Conservation (phyloP, 805 yeast species). For the Dipodascus geniculatus region DNA sequence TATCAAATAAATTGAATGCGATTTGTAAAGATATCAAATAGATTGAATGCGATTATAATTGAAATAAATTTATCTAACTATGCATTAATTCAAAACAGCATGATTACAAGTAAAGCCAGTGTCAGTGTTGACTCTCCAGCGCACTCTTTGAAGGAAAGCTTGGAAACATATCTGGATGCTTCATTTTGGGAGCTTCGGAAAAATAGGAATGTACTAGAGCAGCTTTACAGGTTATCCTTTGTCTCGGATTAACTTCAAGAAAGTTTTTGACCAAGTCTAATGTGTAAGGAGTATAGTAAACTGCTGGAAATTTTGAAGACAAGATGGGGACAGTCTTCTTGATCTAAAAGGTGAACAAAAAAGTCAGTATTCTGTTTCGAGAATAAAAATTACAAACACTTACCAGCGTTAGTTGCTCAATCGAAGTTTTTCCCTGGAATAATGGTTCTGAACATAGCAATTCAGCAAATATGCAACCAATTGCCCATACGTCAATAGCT, state of each 20-base stretch:
- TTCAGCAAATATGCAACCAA: slow-evolving; percentile 49
- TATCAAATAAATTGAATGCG: too few relatives aligned
- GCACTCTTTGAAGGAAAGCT: slow-evolving; percentile 17
- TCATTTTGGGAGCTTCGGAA: slow-evolving; percentile 32
- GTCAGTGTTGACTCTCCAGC: neutral
- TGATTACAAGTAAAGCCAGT: too few relatives aligned
- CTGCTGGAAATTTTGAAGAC: slow-evolving; percentile 8
- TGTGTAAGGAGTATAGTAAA: slow-evolving; percentile 13
- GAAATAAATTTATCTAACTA: too few relatives aligned
- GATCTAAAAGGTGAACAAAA: too few relatives aligned
- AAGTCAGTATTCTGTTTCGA: neutral
- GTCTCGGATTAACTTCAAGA: slow-evolving; percentile 32
- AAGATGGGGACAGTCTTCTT: neutral
- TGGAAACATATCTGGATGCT: slow-evolving; percentile 17
- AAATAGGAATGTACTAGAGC: slow-evolving; percentile 36
- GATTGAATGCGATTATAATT: too few relatives aligned
- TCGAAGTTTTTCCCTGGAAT: slow-evolving; percentile 34
- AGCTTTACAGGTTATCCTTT: slow-evolving; percentile 34
- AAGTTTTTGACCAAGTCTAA: slow-evolving; percentile 28
- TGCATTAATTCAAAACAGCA: too few relatives aligned
- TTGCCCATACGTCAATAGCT: slow-evolving; percentile 42
- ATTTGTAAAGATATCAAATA: too few relatives aligned
- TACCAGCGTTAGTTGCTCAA: slow-evolving; percentile 30
- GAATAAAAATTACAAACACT: too few relatives aligned
- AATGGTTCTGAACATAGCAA: slow-evolving; percentile 32